Conservation (phyloP, 768 basidiomycete species). For the Phlebiopsis gigantea region DNA sequence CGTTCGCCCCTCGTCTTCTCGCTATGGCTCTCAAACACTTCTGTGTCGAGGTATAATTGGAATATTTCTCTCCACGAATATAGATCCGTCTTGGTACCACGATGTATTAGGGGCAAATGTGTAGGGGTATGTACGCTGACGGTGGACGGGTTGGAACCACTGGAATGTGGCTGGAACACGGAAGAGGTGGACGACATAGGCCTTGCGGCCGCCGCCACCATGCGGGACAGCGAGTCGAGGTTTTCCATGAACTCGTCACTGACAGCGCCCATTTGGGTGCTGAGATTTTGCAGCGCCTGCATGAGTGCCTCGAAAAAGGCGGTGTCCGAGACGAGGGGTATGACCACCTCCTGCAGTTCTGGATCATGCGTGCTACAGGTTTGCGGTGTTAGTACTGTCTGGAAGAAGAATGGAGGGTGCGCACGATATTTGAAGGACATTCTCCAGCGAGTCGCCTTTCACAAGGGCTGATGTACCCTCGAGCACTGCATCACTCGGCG, state of each 20-base stretch:
- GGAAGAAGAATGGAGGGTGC: neutral
- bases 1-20: constrained; percentile 68
- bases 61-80: constrained; percentile 91
- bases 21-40: constrained; percentile 73
- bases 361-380: neutral
- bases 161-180: constrained; percentile 31
- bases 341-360: constrained; percentile 47
- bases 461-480: neutral
- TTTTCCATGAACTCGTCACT: constrained; percentile 44
- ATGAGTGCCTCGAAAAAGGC: constrained; percentile 77
- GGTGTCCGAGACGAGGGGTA: constrained; percentile 75
- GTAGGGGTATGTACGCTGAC: constrained; percentile 18
- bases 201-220: constrained; percentile 28
- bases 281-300: constrained; percentile 50
- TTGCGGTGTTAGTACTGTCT: neutral
- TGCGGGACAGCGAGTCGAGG: constrained; percentile 42
- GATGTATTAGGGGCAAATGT: neutral
- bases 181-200: constrained; percentile 29
- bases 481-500: neutral
- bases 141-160: constrained; percentile 18
- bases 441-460: neutral
- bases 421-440: constrained; percentile 1
- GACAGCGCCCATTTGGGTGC: constrained; percentile 44
- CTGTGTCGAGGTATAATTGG: constrained; percentile 76
- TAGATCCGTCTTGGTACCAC: constrained; percentile 47